Base-by-base conservation (phyloP, 345 rosid species). In the Aquilaria yunnanensis region DNA sequence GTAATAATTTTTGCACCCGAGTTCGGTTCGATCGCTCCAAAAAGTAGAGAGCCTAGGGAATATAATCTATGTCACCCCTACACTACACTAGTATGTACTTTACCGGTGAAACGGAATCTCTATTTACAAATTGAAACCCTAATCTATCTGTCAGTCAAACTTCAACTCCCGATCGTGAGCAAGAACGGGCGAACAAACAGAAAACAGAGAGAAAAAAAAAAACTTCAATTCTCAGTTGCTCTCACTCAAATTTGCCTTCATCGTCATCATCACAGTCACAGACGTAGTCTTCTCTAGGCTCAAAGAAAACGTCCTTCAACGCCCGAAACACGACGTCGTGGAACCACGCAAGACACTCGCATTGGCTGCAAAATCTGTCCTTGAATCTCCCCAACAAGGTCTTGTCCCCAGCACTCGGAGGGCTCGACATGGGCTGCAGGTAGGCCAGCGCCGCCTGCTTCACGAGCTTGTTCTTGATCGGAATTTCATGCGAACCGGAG, bases 401-500 rank as follows among this genome's bases (percentile, higher is more conserved):
- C 55, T 52, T 66, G 9, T 66, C 73, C 9, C 70, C 78, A 8
- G 56, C 61, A 55, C 61, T 81, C 14, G 77, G 72, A 1, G 81
- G 74, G 32, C 59, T 70, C 47, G 77, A 72, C 84, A 77, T 77
- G 50, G 91, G 88, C 77, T 77, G 88, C 65, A 85, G 67, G 68
- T 85, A 83, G 46, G 92, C 83, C 75, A 72, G 48, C 47, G 88
- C 88, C 2, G 88, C 92, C 3, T 79, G 86, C 75, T 83, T 85
- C 29, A 85, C 86, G 5, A 83, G 78, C 12, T 80, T 84, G 37
- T 83, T 83, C 74, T 67, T 77, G 62, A 85, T 79, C 53, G 92
- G 80, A 16, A 85, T 74, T 73, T 85, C 85, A 55, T 71, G 1
- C 77, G 79, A 80, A 77, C 85, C 75, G 31, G 85, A 72, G 66